Evolutionary conservation across 805 yeast species (phyloP).

Genomic region (Yarrowia porcina): DNA sequence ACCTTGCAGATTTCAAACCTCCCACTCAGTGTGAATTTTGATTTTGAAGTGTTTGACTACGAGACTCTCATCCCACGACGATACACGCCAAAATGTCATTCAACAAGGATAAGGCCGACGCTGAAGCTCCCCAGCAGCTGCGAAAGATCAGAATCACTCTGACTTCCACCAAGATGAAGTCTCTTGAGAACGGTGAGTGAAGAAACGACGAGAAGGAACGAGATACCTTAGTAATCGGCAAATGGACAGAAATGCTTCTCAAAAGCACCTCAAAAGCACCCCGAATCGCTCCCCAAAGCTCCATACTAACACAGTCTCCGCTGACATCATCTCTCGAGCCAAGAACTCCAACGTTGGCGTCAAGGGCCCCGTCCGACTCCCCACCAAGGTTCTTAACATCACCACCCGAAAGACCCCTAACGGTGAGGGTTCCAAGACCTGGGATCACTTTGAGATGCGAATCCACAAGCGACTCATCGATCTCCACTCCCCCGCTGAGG

Average conservation of each 20-base stretch:
- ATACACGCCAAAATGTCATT: slow-evolving; percentile 37
- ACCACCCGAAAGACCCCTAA: slow-evolving; percentile 99
- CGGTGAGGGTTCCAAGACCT: slow-evolving; percentile 99
- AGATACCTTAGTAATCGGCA: too few species aligned
- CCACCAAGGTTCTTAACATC: slow-evolving; percentile 97
- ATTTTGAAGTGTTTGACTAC: slow-evolving; percentile 24
- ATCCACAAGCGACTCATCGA: slow-evolving; percentile 99
- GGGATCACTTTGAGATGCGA: slow-evolving; percentile 99
- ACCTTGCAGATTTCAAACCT: slow-evolving; percentile 19
- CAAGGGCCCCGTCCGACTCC: slow-evolving; percentile 99
- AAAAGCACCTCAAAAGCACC: too few species aligned
- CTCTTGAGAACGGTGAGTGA: slow-evolving; percentile 68
- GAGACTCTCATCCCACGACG: slow-evolving; percentile 26
- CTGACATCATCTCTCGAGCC: slow-evolving; percentile 86
- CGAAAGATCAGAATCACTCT: slow-evolving; percentile 98
- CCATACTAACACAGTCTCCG: slow-evolving; percentile 55
- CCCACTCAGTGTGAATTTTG: slow-evolving; percentile 24
- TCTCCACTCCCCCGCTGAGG: slow-evolving; percentile 91
- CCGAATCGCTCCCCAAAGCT: not conserved
- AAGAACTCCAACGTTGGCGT: slow-evolving; percentile 74
- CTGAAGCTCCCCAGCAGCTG: slow-evolving; percentile 75
- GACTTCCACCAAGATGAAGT: slow-evolving; percentile 98
- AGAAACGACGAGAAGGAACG: not conserved
- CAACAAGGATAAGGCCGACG: slow-evolving; percentile 73
- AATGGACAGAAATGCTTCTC: too few species aligned